These are phyloP conservation scores for Curvularia verruculosa DNA, from an alignment of 2,329 filamentous ascomycete genomes.

Conservation along the genomic window DNA sequence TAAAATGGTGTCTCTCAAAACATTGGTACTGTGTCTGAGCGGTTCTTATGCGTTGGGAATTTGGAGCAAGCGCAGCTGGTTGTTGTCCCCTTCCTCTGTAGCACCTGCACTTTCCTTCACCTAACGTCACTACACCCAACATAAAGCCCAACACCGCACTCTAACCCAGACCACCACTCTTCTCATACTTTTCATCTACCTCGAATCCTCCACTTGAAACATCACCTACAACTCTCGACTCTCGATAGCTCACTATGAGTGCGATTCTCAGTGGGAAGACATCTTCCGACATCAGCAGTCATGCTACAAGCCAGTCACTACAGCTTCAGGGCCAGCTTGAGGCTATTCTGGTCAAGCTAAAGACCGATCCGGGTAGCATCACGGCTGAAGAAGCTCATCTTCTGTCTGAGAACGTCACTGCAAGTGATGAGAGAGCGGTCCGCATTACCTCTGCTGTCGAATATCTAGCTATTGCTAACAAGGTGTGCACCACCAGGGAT, in stretches of 20 bases:
- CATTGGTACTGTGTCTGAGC: not conserved
- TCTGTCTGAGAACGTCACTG: conserved; percentile 36
- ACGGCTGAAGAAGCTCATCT: conserved; percentile 41
- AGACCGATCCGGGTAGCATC: conserved; percentile 33
- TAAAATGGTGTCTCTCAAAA: too few relatives aligned
- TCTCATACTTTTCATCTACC: not conserved
- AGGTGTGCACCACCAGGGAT: conserved; percentile 24
- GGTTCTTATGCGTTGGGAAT: not conserved
- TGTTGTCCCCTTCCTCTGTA: not conserved
- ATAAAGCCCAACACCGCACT: not conserved
- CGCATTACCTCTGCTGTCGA: conserved; percentile 40
- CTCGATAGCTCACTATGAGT: conserved; percentile 10
- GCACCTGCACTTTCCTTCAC: conserved; percentile 7
- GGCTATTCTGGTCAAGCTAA: conserved; percentile 27
- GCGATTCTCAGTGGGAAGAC: conserved; percentile 5
- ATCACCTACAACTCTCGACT: conserved; percentile 4
- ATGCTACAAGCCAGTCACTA: conserved; percentile 3
- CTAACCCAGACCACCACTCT: not conserved
- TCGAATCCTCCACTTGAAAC: conserved; percentile 1
- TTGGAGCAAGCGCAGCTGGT: conserved; percentile 1
- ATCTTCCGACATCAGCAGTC: not conserved
- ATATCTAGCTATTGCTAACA: conserved; percentile 33
- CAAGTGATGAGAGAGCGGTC: conserved; percentile 28
- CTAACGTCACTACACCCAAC: conserved; percentile 7
- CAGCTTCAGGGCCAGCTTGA: conserved; percentile 9